phyloP scores from a whole-genome alignment of 768 basidiomycete species.

The Epithele typhae region DNA sequence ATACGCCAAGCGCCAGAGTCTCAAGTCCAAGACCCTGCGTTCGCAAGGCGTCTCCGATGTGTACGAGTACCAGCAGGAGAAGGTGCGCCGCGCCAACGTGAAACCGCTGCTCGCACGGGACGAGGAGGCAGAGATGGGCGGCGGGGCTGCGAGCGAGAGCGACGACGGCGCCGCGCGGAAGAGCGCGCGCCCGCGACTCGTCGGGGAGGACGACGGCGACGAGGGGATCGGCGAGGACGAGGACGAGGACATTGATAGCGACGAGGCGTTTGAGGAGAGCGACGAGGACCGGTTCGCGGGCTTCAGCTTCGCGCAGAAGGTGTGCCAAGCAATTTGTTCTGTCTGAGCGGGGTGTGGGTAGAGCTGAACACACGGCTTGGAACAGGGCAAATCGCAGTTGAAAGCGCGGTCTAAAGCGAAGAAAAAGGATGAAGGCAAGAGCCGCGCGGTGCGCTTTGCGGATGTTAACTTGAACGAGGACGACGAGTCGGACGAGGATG shows the following conservation, averaged over 20 bases:
- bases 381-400: conserved; percentile 1
- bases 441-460: conserved; percentile 36
- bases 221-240: conserved; percentile 53
- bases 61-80: conserved; percentile 58
- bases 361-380: too few species aligned
- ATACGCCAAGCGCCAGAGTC: conserved; percentile 46
- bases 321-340: conserved; percentile 16
- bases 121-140: conserved; percentile 33
- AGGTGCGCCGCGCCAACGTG: conserved; percentile 47
- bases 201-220: conserved; percentile 63
- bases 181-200: conserved; percentile 36
- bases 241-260: conserved; percentile 85
- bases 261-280: conserved; percentile 78
- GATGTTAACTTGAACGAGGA: conserved; percentile 71
- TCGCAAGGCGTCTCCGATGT: conserved; percentile 40
- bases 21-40: conserved; percentile 33
- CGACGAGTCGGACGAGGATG: conserved; percentile 26
- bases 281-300: conserved; percentile 77
- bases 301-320: conserved; percentile 42
- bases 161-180: conserved; percentile 28
- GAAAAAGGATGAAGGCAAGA: conserved; percentile 22
- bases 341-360: too few species aligned
- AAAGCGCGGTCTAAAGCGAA: conserved; percentile 18
- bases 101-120: conserved; percentile 52
- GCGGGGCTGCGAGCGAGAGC: conserved; percentile 37